Conservation (phyloP, 2,329 filamentous ascomycete species). For the Aspergillus cejpii region DNA sequence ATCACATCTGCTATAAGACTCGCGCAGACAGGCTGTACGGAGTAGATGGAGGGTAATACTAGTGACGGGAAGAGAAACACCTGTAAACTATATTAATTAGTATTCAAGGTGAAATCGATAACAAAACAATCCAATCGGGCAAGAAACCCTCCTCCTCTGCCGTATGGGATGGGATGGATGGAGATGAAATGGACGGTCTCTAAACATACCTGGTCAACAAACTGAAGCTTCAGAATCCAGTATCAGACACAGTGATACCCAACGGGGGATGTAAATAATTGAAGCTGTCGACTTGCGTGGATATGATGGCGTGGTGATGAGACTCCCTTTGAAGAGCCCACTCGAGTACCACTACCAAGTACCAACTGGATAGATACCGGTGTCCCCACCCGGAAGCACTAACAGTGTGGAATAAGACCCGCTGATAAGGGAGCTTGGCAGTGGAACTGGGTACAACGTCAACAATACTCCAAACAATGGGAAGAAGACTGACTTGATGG, state of each 20-base stretch:
- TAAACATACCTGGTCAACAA: background rate
- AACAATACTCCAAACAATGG: too few relatives aligned
- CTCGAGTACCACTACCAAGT: too few relatives aligned
- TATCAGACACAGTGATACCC: background rate
- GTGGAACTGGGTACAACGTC: too few relatives aligned
- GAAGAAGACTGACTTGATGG: too few relatives aligned
- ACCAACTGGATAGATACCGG: too few relatives aligned
- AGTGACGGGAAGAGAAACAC: background rate
- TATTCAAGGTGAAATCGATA: background rate
- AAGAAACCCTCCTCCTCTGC: background rate
- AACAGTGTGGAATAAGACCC: background rate
- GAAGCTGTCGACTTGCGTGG: background rate
- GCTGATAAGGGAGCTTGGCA: background rate
- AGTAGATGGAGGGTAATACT: background rate
- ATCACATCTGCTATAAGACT: conserved; percentile 15
- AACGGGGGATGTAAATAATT: background rate
- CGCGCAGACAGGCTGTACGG: background rate
- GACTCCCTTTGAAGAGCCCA: background rate
- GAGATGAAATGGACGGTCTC: too few relatives aligned
- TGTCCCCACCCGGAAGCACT: background rate
- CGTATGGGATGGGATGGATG: background rate
- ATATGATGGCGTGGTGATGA: background rate
- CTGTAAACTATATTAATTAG: background rate
- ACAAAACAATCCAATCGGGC: background rate
- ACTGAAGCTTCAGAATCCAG: background rate